These are phyloP conservation scores for Lecanicillium sp. DNA, from an alignment of 2,329 filamentous ascomycete species.

Conservation along the genomic window DNA sequence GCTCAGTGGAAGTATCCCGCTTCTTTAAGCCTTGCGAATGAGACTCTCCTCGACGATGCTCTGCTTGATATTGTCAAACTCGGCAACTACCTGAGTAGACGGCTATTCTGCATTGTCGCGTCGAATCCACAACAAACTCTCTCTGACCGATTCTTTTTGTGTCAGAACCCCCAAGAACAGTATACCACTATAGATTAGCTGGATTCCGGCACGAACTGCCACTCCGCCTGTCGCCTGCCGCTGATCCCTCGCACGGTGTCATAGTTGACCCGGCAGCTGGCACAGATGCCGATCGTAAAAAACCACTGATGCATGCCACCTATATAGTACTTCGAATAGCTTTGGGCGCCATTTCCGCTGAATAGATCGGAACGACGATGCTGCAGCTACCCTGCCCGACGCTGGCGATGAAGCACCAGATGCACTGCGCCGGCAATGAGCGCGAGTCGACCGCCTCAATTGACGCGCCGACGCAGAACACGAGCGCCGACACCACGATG, in stretches of 20 bases:
- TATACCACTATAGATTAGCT: constrained; percentile 40
- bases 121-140: constrained; percentile 45
- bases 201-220: constrained; percentile 52
- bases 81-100: no score
- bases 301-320: constrained; percentile 5
- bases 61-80: constrained; percentile 45
- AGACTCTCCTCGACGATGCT: constrained; percentile 39
- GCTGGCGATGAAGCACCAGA: constrained; percentile 26
- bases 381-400: constrained; percentile 26
- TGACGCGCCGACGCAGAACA: constrained; percentile 31
- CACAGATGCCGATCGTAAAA: constrained; percentile 14
- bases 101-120: constrained; percentile 29
- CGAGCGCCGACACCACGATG: constrained; percentile 23
- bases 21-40: background rate
- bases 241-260: constrained; percentile 6
- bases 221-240: constrained; percentile 32
- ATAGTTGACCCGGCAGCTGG: constrained; percentile 16
- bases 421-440: constrained; percentile 26
- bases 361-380: constrained; percentile 29
- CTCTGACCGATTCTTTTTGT: constrained; percentile 40
- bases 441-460: constrained; percentile 34
- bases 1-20: background rate
- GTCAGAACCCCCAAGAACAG: constrained; percentile 46
- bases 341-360: constrained; percentile 8
- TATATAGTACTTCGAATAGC: constrained; percentile 6